A percentile compares a stretch with the other conserved stretches of the same genome.
Conservation (phyloP, 148 eudicot genomes). For the Rheum nobile region DNA sequence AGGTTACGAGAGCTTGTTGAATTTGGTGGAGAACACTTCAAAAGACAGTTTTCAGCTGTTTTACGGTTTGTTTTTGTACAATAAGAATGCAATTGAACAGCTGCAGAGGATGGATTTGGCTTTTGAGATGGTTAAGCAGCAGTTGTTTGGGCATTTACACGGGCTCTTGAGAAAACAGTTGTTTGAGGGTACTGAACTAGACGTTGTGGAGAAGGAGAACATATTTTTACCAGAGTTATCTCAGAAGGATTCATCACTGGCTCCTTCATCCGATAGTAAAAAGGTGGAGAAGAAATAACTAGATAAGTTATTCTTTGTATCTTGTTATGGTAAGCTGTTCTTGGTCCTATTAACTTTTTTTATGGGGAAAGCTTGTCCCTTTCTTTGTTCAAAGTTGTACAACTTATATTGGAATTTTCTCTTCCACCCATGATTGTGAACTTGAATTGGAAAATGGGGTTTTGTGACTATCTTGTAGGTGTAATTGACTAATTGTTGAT, state of each 20-base stretch:
- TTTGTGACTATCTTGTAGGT: neutral
- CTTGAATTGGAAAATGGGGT: neutral
- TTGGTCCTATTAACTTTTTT: neutral
- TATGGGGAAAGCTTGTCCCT: neutral
- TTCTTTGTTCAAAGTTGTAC: no score
- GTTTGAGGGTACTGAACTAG: slow-evolving; percentile 23
- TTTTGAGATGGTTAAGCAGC: slow-evolving; percentile 65
- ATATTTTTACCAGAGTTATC: neutral
- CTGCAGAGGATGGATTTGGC: slow-evolving; percentile 67
- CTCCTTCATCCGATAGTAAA: neutral
- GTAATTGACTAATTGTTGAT: no score
- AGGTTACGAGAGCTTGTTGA: slow-evolving; percentile 84
- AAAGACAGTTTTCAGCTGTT: slow-evolving; percentile 87
- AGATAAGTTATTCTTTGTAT: neutral
- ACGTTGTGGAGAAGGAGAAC: slow-evolving; percentile 4
- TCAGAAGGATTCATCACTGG: neutral
- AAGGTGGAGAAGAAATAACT: neutral
- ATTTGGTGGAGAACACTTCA: slow-evolving; percentile 69
- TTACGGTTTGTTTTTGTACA: slow-evolving; percentile 84
- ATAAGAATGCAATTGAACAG: slow-evolving; percentile 80
- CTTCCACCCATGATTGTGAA: neutral
- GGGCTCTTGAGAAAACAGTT: slow-evolving; percentile 60
- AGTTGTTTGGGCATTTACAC: slow-evolving; percentile 78
- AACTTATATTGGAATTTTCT: neutral
- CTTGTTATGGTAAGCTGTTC: neutral